Evolutionary conservation across 768 basidiomycete species (phyloP).

Genomic region (Leccinum obscurum): DNA sequence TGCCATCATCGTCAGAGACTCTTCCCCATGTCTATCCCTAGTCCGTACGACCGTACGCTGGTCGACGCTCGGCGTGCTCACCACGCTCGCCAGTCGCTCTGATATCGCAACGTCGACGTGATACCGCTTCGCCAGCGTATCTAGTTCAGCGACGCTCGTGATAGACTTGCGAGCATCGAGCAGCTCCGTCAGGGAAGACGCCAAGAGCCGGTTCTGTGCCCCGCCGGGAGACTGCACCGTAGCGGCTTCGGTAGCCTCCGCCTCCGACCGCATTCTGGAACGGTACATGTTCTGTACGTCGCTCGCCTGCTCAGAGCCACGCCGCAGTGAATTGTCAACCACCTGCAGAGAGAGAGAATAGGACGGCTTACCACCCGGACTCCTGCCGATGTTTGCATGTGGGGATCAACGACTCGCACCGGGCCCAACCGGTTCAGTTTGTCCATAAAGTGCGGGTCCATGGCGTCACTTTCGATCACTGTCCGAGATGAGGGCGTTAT

Average conservation of each 20-base stretch:
- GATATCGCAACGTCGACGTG: slow-evolving; percentile 54
- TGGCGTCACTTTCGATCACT: slow-evolving; percentile 67
- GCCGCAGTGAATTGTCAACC: background rate
- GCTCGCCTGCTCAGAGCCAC: slow-evolving; percentile 15
- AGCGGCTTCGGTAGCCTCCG: slow-evolving; percentile 42
- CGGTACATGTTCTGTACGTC: slow-evolving; percentile 48
- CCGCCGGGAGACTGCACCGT: slow-evolving; percentile 20
- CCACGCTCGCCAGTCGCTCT: slow-evolving; percentile 50
- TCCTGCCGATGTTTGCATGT: slow-evolving; percentile 41
- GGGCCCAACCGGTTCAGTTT: slow-evolving; percentile 66
- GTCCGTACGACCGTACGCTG: slow-evolving; percentile 43
- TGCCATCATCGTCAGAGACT: slow-evolving; percentile 51
- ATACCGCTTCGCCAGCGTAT: slow-evolving; percentile 52
- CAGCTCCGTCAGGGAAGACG: slow-evolving; percentile 51
- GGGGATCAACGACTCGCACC: slow-evolving; percentile 71
- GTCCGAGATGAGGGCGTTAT: background rate
- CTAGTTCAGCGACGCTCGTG: slow-evolving; percentile 42
- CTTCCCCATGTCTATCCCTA: slow-evolving; percentile 56
- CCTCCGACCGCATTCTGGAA: slow-evolving; percentile 55
- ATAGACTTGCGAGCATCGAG: slow-evolving; percentile 63
- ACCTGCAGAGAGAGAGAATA: background rate
- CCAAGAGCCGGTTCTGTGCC: slow-evolving; percentile 55
- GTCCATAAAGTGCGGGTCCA: slow-evolving; percentile 68
- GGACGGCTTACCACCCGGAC: slow-evolving; percentile 44
- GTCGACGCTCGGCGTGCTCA: slow-evolving; percentile 67